phyloP scores from a whole-genome alignment of 1,284 basidiomycete species.

The Flammula alnicola region DNA sequence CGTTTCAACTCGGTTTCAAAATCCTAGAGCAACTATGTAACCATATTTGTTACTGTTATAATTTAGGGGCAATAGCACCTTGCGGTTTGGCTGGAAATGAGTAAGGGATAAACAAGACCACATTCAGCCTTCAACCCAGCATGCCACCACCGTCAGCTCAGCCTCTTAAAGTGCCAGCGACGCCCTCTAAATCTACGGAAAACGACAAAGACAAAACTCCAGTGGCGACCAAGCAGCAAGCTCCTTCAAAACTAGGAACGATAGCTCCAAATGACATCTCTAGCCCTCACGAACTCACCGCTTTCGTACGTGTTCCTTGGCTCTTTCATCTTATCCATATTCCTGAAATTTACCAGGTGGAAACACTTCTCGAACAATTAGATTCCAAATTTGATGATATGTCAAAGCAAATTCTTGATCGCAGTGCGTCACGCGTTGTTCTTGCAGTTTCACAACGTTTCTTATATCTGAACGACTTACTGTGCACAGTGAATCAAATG shows the following conservation, averaged over 20 bases:
- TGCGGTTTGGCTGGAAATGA: not conserved
- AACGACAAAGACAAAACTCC: constrained; percentile 52
- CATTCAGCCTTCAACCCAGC: too few relatives aligned
- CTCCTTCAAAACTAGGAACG: constrained; percentile 37
- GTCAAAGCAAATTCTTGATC: constrained; percentile 80
- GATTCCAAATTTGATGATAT: constrained; percentile 84
- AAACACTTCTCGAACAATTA: constrained; percentile 75
- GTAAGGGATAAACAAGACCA: not conserved
- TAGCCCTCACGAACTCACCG: constrained; percentile 82
- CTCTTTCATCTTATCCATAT: not conserved
- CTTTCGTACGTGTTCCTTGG: constrained; percentile 66
- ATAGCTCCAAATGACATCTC: constrained; percentile 65
- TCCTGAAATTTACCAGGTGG: constrained; percentile 56
- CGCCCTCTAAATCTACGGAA: constrained; percentile 48
- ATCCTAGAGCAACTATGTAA: too few relatives aligned
- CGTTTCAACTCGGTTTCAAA: too few relatives aligned
- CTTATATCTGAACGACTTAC: constrained; percentile 5
- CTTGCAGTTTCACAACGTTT: constrained; percentile 11
- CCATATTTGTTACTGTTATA: constrained; percentile 6
- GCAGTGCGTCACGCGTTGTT: constrained; percentile 55
- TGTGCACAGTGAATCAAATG: constrained; percentile 77
- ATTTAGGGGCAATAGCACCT: not conserved
- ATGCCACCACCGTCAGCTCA: constrained; percentile 50
- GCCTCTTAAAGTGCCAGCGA: constrained; percentile 59
- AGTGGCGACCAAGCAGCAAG: constrained; percentile 41